A percentile compares a stretch with the other conserved stretches of the same genome.
Evolutionary conservation across 441 rosid species (phyloP).

Genomic region (Mallotus repandus): DNA sequence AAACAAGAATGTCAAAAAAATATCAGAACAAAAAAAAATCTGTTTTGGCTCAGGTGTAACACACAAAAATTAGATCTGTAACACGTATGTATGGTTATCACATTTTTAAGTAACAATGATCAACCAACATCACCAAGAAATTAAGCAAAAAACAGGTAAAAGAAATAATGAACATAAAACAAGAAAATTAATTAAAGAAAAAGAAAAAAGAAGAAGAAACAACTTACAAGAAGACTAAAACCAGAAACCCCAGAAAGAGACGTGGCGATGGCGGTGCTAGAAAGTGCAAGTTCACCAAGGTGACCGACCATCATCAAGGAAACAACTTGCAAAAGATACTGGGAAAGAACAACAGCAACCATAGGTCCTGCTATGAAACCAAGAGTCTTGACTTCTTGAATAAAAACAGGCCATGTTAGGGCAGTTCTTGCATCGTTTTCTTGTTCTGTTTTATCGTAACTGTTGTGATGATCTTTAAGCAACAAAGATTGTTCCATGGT

Average conservation of each 20-base stretch:
- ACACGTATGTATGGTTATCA: too few relatives aligned
- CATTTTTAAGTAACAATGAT: too few relatives aligned
- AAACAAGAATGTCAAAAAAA: too few relatives aligned
- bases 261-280: conserved; percentile 48
- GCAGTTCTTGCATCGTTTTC: neutral
- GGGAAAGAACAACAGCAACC: conserved; percentile 38
- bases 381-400: conserved; percentile 31
- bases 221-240: conserved; percentile 39
- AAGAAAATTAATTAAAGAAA: neutral
- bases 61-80: too few relatives aligned
- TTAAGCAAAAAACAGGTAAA: too few relatives aligned
- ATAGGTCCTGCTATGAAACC: conserved; percentile 39
- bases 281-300: conserved; percentile 43
- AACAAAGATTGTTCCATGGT: conserved; percentile 15
- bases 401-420: conserved; percentile 15
- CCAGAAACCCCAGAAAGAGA: conserved; percentile 45
- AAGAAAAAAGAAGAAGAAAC: too few relatives aligned
- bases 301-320: conserved; percentile 48
- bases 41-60: too few relatives aligned
- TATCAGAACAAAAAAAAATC: too few relatives aligned
- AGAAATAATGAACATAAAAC: neutral
- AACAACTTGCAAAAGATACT: conserved; percentile 33
- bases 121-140: too few relatives aligned
- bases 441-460: too few relatives aligned
- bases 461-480: neutral